Evolutionary conservation across 441 rosid species (phyloP).

Genomic region (Erodium trifolium): DNA sequence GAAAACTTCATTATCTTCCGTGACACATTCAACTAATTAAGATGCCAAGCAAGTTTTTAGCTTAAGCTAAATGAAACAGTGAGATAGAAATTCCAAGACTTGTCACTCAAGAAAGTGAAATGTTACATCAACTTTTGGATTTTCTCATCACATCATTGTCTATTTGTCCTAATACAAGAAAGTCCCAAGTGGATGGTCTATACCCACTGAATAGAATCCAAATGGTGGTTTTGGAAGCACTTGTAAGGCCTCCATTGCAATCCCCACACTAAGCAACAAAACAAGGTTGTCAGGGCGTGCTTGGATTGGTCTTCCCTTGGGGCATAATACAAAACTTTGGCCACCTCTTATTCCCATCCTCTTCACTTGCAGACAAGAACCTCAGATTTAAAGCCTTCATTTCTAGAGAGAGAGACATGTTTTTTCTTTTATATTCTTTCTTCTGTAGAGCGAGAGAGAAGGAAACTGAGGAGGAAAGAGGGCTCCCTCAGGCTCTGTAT

Average conservation of each 20-base stretch:
- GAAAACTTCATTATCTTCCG: no score
- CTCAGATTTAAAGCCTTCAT: no score
- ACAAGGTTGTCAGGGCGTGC: conserved; percentile 1
- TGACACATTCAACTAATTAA: no score
- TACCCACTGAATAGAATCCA: conserved; percentile 16
- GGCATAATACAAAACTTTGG: conserved; percentile 13
- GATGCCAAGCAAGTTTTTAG: no score
- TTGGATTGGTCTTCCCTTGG: conserved; percentile 16
- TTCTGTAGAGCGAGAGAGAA: no score
- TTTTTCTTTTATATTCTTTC: no score
- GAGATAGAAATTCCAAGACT: not conserved
- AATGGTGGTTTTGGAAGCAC: conserved; percentile 16
- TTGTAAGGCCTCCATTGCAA: conserved; percentile 11
- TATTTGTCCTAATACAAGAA: conserved; percentile 10
- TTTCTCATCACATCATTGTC: not conserved
- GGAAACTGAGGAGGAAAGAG: no score
- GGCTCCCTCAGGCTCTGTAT: conserved; percentile 13
- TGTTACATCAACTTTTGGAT: conserved; percentile 13
- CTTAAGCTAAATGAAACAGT: no score
- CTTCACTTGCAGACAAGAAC: conserved; percentile 17
- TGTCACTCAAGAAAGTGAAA: not conserved
- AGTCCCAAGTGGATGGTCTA: conserved; percentile 18
- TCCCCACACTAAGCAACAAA: conserved; percentile 18
- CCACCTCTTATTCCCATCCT: conserved; percentile 25
- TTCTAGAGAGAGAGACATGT: not conserved